phyloP scores from a whole-genome alignment of 148 eudicot species.

The Polygonum aviculare region DNA sequence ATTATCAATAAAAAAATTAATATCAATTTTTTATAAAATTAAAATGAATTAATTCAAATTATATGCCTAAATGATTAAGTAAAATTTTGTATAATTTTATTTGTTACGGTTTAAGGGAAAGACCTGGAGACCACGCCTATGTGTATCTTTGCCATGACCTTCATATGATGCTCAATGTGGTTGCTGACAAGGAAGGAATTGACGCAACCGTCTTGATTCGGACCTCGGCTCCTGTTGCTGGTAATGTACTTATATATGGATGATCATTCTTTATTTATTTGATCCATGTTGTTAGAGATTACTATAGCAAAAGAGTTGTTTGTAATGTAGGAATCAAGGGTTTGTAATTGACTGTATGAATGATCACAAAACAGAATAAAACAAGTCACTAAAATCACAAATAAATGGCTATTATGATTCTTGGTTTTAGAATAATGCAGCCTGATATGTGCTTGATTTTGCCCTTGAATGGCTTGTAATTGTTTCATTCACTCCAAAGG shows the following conservation, averaged over 20 bases:
- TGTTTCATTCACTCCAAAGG: conserved; percentile 32
- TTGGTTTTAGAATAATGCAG: neutral
- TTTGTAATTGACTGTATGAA: too few species aligned
- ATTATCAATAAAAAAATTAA: too few species aligned
- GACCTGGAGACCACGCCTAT: conserved; percentile 90
- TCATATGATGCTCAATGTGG: conserved; percentile 84
- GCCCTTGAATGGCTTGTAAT: conserved; percentile 11
- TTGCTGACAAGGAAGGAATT: conserved; percentile 83
- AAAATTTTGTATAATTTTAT: too few species aligned
- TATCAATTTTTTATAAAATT: too few species aligned
- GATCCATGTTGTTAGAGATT: neutral
- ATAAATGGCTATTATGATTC: too few species aligned
- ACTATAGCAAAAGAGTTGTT: neutral
- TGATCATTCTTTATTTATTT: neutral
- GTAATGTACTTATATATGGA: conserved; percentile 20
- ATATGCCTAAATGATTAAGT: too few species aligned
- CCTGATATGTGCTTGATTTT: neutral
- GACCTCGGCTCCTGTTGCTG: conserved; percentile 80
- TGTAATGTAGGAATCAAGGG: too few species aligned
- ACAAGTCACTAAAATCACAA: too few species aligned
- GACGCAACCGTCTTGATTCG: conserved; percentile 94
- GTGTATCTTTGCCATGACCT: conserved; percentile 94
- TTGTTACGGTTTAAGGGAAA: too few species aligned
- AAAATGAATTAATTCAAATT: too few species aligned
- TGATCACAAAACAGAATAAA: too few species aligned